Base-by-base conservation (phyloP, 208 protist genomes). In the Wallacemonas sp. region DNA sequence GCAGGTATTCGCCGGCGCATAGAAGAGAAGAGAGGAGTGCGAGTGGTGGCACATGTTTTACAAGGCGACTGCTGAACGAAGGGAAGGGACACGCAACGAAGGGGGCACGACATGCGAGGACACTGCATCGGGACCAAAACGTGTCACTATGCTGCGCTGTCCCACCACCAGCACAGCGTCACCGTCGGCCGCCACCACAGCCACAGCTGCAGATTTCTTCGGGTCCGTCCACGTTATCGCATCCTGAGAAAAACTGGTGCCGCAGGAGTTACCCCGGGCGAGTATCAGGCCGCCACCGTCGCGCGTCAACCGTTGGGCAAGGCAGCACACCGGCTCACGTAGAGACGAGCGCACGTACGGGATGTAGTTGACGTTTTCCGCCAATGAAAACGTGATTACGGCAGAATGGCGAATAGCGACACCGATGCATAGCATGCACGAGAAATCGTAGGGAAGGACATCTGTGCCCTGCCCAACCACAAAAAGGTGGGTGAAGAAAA, bases 381-480 rank as follows among this genome's bases (percentile, higher is more conserved):
- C 85, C 15, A 78, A 38, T 12, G 80, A 76, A 29, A 81, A 58
- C 13, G 78, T 76, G 54, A 67, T 45, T n/a, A 44, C 33, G n/a
- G 15, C 17, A 33, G 21, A n/a, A 32, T 26, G 22, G 21, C 29
- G 30, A 48, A 57, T 57, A 21, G 29, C 30, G 6, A 57, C 30
- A 36, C 39, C 44, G 53, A 94, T 53, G 57, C 77, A 85, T 24
- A 94, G 61, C 19, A 87, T 33, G 26, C 76, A 71, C 4, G 83
- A 81, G 66, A 78, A 93, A 55, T 93, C 87, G 53, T 91, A 93
- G 0, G 83, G 78, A 38, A 93, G 68, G 64, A 93, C 85, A n/a
- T 79, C 72, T 3, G 83, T 60, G 5, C 81, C 87, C 30, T 55
- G 46, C 17, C 87, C 87, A 17, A 59, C 60, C 10, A 85, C 77